Conservation (phyloP, 2,329 filamentous ascomycete species). For the Orbilia blumenaviensis region DNA sequence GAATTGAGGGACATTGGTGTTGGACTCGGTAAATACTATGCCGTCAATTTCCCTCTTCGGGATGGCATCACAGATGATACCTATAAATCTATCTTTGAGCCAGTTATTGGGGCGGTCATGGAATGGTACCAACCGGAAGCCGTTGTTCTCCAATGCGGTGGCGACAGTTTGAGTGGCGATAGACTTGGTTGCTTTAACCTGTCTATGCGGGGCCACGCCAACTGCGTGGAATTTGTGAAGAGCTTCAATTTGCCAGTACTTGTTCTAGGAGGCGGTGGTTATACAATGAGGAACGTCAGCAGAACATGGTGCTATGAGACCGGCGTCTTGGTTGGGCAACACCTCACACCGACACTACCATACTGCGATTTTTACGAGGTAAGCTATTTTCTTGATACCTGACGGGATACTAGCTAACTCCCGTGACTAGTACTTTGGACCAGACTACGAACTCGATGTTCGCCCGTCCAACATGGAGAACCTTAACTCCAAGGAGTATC, state of each 20-base stretch:
- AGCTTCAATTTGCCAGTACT: slow-evolving; percentile 80
- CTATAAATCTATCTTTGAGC: slow-evolving; percentile 85
- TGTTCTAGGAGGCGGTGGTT: slow-evolving; percentile 92
- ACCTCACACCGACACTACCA: slow-evolving; percentile 71
- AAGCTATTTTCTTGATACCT: slow-evolving; percentile 53
- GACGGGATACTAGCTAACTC: slow-evolving; percentile 56
- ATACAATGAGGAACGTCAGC: slow-evolving; percentile 95
- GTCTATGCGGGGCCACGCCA: slow-evolving; percentile 91
- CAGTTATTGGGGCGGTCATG: slow-evolving; percentile 79
- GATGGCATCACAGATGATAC: slow-evolving; percentile 92
- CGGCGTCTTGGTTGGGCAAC: slow-evolving; percentile 70
- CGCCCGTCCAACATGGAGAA: slow-evolving; percentile 78
- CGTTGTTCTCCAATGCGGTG: slow-evolving; percentile 94
- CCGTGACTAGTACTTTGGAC: slow-evolving; percentile 69
- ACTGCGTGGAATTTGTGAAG: slow-evolving; percentile 90
- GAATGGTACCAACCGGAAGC: slow-evolving; percentile 86
- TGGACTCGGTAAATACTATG: slow-evolving; percentile 87
- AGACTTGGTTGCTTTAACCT: slow-evolving; percentile 95
- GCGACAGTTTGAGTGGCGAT: slow-evolving; percentile 92
- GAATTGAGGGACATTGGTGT: slow-evolving; percentile 83
- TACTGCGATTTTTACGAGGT: slow-evolving; percentile 78
- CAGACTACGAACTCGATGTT: slow-evolving; percentile 75
- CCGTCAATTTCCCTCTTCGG: slow-evolving; percentile 87
- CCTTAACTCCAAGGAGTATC: slow-evolving; percentile 73
- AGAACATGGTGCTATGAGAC: slow-evolving; percentile 98